Evolutionary conservation across 2,329 filamentous ascomycete genomes (phyloP), one percentile per base, ranked within the genome.

Genomic region (Taxawa tesnikishii): DNA sequence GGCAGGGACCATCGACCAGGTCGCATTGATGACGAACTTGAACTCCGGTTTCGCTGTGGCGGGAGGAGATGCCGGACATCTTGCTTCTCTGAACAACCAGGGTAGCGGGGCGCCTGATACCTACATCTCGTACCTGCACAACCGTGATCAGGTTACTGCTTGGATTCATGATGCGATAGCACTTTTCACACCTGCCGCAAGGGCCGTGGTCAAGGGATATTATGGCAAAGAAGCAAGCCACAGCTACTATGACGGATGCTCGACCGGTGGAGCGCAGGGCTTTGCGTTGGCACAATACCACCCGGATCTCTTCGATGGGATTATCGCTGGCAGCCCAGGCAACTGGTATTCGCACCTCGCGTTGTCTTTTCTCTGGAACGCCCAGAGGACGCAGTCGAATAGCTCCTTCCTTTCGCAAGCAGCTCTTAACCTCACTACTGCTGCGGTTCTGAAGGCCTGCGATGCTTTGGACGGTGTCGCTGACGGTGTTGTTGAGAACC

Each of bases 401-500:
- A 39, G 34, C 4, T 37, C 36, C 10, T 43, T 44, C 19, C 38
- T 54, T 4, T 33, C 41, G 13, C 55, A 56, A 40, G 32, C 36
- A 5, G 33, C 46, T 5, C 39, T 56, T 5, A 47, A 58, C 16
- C 48, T 54, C 19, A 53, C 53, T 17, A 51, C 47, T 1, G 34
- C 45, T 18, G 48, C 54, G 13, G 50, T 57, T 2, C 34, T 62
- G 4, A 44, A 46, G 3, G 47, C 52, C 23, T 72, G 67, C 42
- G 67, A 70, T 40, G 43, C 43, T 2, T 47, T 67, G 5, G 67
- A 70, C 40, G 63, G 63, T 11, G 56, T 59, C 11, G 45, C 49
- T 6, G 67, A 71, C 42, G 61, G 62, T 6, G 58, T 68, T 28
- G 46, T 68, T 15, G 62, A 65, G 40, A 57, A 63, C 38, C 56